Base-by-base conservation (phyloP, 2,329 filamentous ascomycete genomes). In the Colletotrichum spinosum region DNA sequence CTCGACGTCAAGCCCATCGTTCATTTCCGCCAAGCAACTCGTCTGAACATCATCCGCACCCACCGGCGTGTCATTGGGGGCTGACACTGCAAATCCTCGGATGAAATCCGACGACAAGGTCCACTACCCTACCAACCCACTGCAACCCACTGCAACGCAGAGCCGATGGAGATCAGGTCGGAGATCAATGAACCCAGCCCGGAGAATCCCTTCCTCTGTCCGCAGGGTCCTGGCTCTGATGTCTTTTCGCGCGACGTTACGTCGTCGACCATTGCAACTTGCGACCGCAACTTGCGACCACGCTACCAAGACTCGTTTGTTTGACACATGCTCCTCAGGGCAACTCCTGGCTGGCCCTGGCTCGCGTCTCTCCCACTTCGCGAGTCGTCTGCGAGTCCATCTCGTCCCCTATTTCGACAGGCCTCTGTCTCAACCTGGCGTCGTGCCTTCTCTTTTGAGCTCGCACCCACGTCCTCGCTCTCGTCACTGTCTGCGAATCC, bases 1-100 rank as follows among this genome's bases (percentile, higher is more conserved):
- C 54, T 51, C 52, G 17, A 35, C 55, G 45, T 48, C 56, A 49
- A 55, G 58, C 57, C 15, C 49, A 15, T 56, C 49, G 15, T 17
- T 17, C 17, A 17, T 17, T 17, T 17, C 17, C 17, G 17, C 17
- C 17, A 17, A 17, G 17, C 17, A 17, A 17, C 33, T 13, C 44
- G 53, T 67, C 53, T 42, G 59, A 55, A 49, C 59, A 52, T 39
- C 41, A 12, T 15, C 6, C 48, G n/a, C 38, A 50, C 37, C 17
- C 37, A 35, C 45, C 49, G 46, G 12, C 38, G 37, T 62, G 52
- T 17, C 53, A 56, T 17, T 44, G 52, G 46, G 52, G 52, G 46
- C 52, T 48, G 41, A 51, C 42, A 62, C 33, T 50, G 58, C 57
- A 55, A 62, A 44, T 65, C 42, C 52, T 65, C 58, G 52, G 62